Evolutionary conservation across 805 yeast genomes (phyloP), one percentile per base, ranked within the genome.

Genomic region (Citeromyces matritensis): DNA sequence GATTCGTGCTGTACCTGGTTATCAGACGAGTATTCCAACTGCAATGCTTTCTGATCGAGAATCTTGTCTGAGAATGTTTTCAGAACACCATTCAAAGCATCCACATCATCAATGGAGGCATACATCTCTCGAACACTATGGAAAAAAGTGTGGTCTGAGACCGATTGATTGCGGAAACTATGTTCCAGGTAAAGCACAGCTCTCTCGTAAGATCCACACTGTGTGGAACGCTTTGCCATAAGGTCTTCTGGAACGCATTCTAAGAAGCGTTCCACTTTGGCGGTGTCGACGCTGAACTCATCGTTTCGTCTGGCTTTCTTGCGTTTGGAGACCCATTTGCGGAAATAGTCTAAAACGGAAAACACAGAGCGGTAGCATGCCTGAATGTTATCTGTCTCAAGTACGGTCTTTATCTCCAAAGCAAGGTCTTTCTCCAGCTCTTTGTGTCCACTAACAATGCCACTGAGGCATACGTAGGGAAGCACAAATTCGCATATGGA

Each of bases 1-100:
- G 95, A 83, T 37, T 82, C 85, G 38, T 83, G 80, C 0, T 95
- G 94, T 42, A 83, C 65, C 26, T 73, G 64, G 94, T 95, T 85
- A 42, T 78, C 78, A 26, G 81, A 84, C 30, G 82, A 75, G 41
- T 81, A 85, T 41, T 84, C 91, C 33, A 88, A 73, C 35, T 83
- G 83, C 5, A 74, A 60, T 15, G 86, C 65, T 45, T 83, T 81
- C 37, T 85, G 86, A n/a, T 70, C 66, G 28, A 84, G 54, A 39
- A 73, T 70, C 26, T 72, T 69, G 0, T 78, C 66, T 1, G 94
- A 73, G 41, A 82, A 77, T 37, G 65, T 65, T 36, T 81, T 73
- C 35, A 86, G 55, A 4, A 83, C 72, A 14, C 98, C 99, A 46
- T 81, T 86, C 23, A 91, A 60, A 0, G 95, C 75, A 56, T 91